phyloP scores from a whole-genome alignment of 2,329 filamentous ascomycete species.

The Pyricularia pennisetigena region DNA sequence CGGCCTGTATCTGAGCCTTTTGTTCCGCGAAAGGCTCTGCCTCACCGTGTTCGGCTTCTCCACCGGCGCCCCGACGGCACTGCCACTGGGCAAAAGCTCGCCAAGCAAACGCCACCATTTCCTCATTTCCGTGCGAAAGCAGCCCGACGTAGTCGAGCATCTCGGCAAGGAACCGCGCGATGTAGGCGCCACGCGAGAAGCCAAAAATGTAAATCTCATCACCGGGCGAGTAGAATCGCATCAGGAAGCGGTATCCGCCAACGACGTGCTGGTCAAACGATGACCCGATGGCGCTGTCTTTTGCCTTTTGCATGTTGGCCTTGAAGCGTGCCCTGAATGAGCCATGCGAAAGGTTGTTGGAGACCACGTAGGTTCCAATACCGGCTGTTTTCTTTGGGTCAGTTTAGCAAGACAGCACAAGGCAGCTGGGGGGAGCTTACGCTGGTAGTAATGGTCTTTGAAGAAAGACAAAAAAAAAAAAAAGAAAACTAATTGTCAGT shows the following conservation, averaged over 20 bases:
- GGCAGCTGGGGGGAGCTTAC: constrained; percentile 23
- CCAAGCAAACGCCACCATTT: constrained; percentile 78
- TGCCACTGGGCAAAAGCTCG: constrained; percentile 71
- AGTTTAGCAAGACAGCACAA: neutral
- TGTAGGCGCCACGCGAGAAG: constrained; percentile 64
- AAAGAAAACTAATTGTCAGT: neutral
- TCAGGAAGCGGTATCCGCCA: constrained; percentile 70
- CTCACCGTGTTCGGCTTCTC: constrained; percentile 24
- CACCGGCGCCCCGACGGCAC: constrained; percentile 35
- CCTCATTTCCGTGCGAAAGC: constrained; percentile 72
- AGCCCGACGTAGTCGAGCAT: constrained; percentile 80
- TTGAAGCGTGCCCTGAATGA: constrained; percentile 44
- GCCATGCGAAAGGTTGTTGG: constrained; percentile 47
- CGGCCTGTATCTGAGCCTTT: constrained; percentile 10
- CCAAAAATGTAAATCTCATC: constrained; percentile 65
- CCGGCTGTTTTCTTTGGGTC: constrained; percentile 32
- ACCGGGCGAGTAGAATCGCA: constrained; percentile 58
- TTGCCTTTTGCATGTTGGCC: constrained; percentile 62
- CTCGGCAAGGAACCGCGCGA: constrained; percentile 66
- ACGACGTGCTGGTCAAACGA: constrained; percentile 79
- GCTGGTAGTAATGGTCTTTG: constrained; percentile 52
- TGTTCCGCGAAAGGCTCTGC: constrained; percentile 19
- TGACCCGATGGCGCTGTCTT: constrained; percentile 70
- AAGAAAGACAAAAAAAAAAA: too few species aligned
- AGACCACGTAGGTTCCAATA: constrained; percentile 64